Conservation (phyloP, 2,329 filamentous ascomycete species). For the Pestalotiopsis sp. region DNA sequence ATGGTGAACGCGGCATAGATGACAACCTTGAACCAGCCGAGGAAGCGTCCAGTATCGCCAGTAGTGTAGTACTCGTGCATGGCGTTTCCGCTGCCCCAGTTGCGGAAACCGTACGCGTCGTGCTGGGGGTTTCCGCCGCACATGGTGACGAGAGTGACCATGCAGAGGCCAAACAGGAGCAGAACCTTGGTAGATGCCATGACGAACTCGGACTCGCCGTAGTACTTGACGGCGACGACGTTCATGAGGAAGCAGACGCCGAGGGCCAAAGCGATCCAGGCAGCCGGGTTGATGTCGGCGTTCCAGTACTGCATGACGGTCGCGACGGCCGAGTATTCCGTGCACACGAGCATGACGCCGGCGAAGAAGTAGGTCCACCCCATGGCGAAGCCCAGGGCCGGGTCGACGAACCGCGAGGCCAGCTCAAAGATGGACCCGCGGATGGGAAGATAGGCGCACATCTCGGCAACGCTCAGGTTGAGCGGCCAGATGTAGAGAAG, state of each 20-base stretch:
- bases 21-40: constrained; percentile 50
- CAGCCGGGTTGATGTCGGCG: constrained; percentile 44
- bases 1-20: constrained; percentile 64
- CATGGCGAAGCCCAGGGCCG: constrained; percentile 58
- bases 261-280: constrained; percentile 52
- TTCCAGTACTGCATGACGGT: constrained; percentile 49
- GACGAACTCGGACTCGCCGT: constrained; percentile 51
- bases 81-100: constrained; percentile 34
- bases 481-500: constrained; percentile 46
- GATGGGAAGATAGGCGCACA: constrained; percentile 58
- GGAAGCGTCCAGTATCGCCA: constrained; percentile 57
- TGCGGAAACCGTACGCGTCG: constrained; percentile 58
- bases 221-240: constrained; percentile 46
- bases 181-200: constrained; percentile 58
- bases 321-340: constrained; percentile 46
- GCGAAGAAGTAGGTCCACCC: constrained; percentile 55
- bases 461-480: constrained; percentile 55
- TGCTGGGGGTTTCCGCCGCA: constrained; percentile 61
- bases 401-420: constrained; percentile 57
- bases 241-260: constrained; percentile 49
- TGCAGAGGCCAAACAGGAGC: constrained; percentile 56
- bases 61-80: constrained; percentile 18
- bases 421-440: constrained; percentile 58
- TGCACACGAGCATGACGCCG: constrained; percentile 47
- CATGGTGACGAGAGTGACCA: constrained; percentile 65